Conservation (phyloP, 495 filamentous ascomycete genomes). For the Trichoderma reesei region DNA sequence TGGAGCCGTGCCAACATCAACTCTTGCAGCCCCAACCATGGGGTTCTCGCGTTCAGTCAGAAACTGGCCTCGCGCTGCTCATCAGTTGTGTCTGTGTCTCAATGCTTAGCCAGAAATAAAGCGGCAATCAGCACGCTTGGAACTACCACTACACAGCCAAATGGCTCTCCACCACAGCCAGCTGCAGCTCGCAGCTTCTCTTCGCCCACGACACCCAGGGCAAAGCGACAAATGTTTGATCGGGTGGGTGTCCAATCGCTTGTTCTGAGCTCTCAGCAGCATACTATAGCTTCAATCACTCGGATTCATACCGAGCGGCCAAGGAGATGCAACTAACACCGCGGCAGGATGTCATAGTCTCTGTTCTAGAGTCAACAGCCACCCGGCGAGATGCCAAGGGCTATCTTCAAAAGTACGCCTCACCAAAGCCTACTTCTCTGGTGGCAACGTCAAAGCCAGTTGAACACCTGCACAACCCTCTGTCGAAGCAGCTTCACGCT, state of each 20-base stretch:
- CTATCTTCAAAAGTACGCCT: constrained; percentile 53
- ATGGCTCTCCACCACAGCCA: background rate
- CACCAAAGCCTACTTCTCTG: background rate
- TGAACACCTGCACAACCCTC: background rate
- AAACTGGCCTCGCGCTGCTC: background rate
- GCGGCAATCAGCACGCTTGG: background rate
- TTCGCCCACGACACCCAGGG: background rate
- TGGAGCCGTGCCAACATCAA: background rate
- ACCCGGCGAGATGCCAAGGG: constrained; percentile 86
- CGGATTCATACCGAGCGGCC: background rate
- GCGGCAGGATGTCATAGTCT: constrained; percentile 67
- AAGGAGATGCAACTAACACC: background rate
- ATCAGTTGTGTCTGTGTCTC: background rate
- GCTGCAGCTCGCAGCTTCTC: background rate
- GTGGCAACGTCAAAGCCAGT: background rate
- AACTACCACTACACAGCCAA: background rate
- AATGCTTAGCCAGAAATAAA: background rate
- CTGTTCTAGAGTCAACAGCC: constrained; percentile 69
- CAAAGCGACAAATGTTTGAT: background rate
- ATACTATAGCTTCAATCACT: too few relatives aligned
- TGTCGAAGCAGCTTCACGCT: background rate
- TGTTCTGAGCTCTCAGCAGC: too few relatives aligned
- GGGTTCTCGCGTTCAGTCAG: background rate
- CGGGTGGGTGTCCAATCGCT: background rate
- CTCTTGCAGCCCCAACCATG: background rate